A percentile compares a stretch with the other conserved stretches of the same genome.
Evolutionary conservation across 2,329 filamentous ascomycete species (phyloP).

Genomic region (Pseudocercospora musae): DNA sequence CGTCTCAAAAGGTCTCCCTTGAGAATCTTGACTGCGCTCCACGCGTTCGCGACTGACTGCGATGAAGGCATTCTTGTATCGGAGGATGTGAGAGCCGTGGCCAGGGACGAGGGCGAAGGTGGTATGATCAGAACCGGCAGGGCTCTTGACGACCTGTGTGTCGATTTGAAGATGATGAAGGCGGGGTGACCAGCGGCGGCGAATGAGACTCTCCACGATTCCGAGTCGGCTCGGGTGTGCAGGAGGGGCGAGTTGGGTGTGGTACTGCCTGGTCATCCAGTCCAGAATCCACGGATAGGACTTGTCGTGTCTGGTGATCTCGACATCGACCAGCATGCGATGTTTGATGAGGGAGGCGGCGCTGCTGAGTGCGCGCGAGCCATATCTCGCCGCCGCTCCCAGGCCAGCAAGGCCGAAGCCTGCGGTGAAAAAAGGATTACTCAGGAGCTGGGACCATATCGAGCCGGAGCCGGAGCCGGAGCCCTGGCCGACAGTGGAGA

Average conservation of each 20-base stretch:
- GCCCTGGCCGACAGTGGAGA: too few species aligned
- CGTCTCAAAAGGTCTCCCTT: conserved; percentile 89
- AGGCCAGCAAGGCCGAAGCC: conserved; percentile 87
- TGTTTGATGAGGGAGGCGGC: conserved; percentile 72
- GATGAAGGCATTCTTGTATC: conserved; percentile 83
- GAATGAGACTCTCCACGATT: conserved; percentile 53
- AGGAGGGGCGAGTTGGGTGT: conserved; percentile 40
- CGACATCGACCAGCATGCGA: conserved; percentile 88
- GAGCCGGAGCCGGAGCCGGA: conserved; percentile 36
- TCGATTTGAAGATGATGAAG: conserved; percentile 64
- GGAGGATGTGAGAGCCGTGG: conserved; percentile 82
- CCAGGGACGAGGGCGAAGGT: conserved; percentile 88
- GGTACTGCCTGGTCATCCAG: conserved; percentile 72
- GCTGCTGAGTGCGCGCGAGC: conserved; percentile 70
- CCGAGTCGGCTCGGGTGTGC: conserved; percentile 33
- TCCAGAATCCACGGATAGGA: conserved; percentile 92
- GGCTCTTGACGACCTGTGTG: conserved; percentile 59
- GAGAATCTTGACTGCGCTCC: conserved; percentile 76
- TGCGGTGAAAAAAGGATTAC: conserved; percentile 55
- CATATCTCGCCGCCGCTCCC: conserved; percentile 76
- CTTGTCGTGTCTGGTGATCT: conserved; percentile 90
- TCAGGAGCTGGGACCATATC: conserved; percentile 45
- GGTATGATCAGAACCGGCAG: conserved; percentile 68
- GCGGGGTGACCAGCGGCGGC: conserved; percentile 56
- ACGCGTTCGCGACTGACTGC: conserved; percentile 76